Evolutionary conservation across 768 basidiomycete genomes (phyloP), one percentile per base, ranked within the genome.

Genomic region (Lyophyllum atratum): DNA sequence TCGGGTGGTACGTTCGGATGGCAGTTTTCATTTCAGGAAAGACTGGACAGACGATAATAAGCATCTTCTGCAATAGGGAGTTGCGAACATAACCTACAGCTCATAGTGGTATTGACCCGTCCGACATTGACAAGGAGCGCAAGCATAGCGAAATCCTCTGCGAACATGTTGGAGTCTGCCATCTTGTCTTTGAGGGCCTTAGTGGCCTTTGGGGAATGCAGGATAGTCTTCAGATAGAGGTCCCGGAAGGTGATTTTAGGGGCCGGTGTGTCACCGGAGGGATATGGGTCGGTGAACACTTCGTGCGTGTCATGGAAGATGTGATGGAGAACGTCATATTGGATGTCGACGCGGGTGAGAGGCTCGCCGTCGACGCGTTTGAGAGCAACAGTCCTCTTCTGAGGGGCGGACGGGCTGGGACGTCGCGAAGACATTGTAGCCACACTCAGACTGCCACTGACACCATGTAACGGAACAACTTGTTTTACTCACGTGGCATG

Each of bases 21-120:
- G 85, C 77, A 1, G 90, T 92, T 66, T 85, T 85, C 88, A 90
- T 90, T 70, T 89, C 88, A 37, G 86, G 86, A 66, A 90, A 90
- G 73, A 91, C 88, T 89, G 49, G 34, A 54, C 3, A 47, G 31
- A 56, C 47, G 46, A 33, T 25, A 26, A 22, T 57, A 24, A 56
- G 44, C 25, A 42, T 51, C 50, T 34, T 47, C 51, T 49, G 22
- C 17, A 10, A 14, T 28, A 1, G 19, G 42, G 56, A 61, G 43
- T 42, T 50, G 40, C 5, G 49, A 25, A 43, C 50, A 39, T 69
- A 33, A 71, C 86, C 71, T 66, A 92, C 90, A 93, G 58, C 90
- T 90, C 82, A 91, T 85, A 4, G 90, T 92, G 5, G 90, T 89
- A 66, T 90, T 90, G 61, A 92, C 83, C 54, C 90, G 76, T 26